Percentiles rank a stretch among this genome's conserved stretches.
These are phyloP conservation scores for Russula olivacea DNA, from an alignment of 768 basidiomycete genomes.

Conservation along the genomic window DNA sequence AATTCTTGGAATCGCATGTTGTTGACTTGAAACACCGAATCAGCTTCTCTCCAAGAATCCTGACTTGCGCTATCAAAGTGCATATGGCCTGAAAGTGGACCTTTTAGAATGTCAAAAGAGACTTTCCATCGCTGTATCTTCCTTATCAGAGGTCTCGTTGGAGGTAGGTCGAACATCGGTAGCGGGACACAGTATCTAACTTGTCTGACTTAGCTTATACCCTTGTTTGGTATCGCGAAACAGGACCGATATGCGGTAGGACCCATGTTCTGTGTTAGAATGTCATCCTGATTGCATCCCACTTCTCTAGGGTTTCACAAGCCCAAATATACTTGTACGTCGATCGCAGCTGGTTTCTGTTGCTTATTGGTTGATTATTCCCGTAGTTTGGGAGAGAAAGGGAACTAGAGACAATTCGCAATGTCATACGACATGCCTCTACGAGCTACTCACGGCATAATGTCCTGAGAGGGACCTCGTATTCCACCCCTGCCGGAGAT, in stretches of 20 bases:
- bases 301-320: slow-evolving; percentile 58
- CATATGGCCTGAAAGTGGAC: slow-evolving; percentile 61
- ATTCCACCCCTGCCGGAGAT: slow-evolving; percentile 34
- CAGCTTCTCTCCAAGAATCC: slow-evolving; percentile 65
- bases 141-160: slow-evolving; percentile 49
- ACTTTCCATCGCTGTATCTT: slow-evolving; percentile 53
- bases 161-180: slow-evolving; percentile 38
- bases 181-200: slow-evolving; percentile 13
- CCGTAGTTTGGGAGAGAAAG: slow-evolving; percentile 62
- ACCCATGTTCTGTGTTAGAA: neutral
- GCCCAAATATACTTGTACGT: slow-evolving; percentile 58
- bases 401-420: slow-evolving; percentile 61
- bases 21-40: slow-evolving; percentile 11
- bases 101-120: slow-evolving; percentile 62
- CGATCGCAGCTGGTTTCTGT: neutral
- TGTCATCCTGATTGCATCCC: neutral
- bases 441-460: slow-evolving; percentile 56
- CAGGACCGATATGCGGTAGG: slow-evolving; percentile 61
- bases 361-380: neutral
- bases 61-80: slow-evolving; percentile 65
- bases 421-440: slow-evolving; percentile 47
- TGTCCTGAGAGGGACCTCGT: slow-evolving; percentile 39
- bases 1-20: neutral
- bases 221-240: slow-evolving; percentile 56
- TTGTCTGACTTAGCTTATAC: slow-evolving; percentile 47